A percentile compares a stretch with the other conserved stretches of the same genome.
Evolutionary conservation across 768 basidiomycete species (phyloP).

Genomic region (Amanita muscaria): DNA sequence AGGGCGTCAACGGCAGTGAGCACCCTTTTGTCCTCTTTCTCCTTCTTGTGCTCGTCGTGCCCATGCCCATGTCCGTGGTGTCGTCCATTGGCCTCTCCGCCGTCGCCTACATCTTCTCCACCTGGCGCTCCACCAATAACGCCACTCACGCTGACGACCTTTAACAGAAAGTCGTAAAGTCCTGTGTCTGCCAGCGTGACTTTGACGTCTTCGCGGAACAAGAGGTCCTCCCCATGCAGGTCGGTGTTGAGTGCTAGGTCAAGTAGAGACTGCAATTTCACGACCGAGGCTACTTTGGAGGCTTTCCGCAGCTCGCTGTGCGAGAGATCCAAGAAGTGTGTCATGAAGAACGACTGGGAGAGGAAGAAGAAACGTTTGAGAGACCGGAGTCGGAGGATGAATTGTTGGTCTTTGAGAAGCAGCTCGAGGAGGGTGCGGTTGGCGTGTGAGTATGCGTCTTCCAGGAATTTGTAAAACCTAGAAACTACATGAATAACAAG

Average conservation of each 20-base stretch:
- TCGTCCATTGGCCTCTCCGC: conserved; percentile 29
- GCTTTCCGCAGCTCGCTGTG: conserved; percentile 78
- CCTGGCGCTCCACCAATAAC: conserved; percentile 36
- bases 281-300: conserved; percentile 71
- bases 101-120: conserved; percentile 47
- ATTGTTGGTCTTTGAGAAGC: conserved; percentile 80
- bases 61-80: conserved; percentile 25
- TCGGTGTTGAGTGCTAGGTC: conserved; percentile 80
- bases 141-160: conserved; percentile 81
- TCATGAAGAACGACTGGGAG: conserved; percentile 91
- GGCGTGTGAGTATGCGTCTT: conserved; percentile 89
- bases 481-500: conserved; percentile 5
- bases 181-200: conserved; percentile 77
- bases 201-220: conserved; percentile 87
- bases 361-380: conserved; percentile 97
- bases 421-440: conserved; percentile 86
- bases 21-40: conserved; percentile 74
- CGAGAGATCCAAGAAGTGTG: conserved; percentile 87
- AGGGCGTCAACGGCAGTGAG: conserved; percentile 85
- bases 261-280: conserved; percentile 89
- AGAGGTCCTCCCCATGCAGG: conserved; percentile 50
- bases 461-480: conserved; percentile 87
- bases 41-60: conserved; percentile 50
- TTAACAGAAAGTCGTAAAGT: conserved; percentile 88
- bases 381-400: conserved; percentile 87